These are phyloP conservation scores for Cyberlindnera amylophila DNA, from an alignment of 805 yeast genomes.

Conservation along the genomic window DNA sequence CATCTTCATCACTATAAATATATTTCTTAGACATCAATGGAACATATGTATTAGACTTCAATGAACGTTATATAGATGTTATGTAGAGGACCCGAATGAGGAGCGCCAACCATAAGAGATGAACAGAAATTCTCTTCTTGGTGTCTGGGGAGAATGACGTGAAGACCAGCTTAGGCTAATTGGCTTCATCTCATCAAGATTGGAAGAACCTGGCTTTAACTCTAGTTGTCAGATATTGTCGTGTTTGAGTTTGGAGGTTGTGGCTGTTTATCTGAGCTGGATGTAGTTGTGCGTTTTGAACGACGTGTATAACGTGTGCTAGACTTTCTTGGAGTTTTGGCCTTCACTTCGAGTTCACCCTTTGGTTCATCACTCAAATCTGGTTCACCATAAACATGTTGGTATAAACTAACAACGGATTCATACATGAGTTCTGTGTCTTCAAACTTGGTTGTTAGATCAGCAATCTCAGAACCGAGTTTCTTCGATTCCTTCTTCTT, in stretches of 20 bases:
- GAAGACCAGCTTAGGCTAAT: too few species aligned
- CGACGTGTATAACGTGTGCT: not conserved
- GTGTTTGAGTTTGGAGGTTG: not conserved
- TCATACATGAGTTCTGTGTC: not conserved
- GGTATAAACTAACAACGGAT: conserved; percentile 1
- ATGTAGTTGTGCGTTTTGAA: not conserved
- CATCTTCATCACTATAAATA: too few species aligned
- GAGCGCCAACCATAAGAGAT: too few species aligned
- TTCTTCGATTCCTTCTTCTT: not conserved
- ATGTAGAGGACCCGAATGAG: too few species aligned
- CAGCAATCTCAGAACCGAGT: not conserved
- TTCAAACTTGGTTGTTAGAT: not conserved
- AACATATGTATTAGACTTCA: too few species aligned
- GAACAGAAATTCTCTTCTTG: too few species aligned
- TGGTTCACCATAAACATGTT: not conserved
- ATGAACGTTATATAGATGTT: too few species aligned
- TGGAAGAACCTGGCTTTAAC: conserved; percentile 3
- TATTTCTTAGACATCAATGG: too few species aligned
- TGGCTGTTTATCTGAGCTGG: not conserved
- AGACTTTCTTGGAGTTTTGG: not conserved
- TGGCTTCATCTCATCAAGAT: conserved; percentile 6
- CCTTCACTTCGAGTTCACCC: not conserved
- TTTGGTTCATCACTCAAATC: not conserved
- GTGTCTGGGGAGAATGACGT: too few species aligned
- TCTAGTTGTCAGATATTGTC: not conserved